These are phyloP conservation scores for Asparagopsis taxiformis DNA, from an alignment of 31 red algal genomes.

Conservation along the genomic window DNA sequence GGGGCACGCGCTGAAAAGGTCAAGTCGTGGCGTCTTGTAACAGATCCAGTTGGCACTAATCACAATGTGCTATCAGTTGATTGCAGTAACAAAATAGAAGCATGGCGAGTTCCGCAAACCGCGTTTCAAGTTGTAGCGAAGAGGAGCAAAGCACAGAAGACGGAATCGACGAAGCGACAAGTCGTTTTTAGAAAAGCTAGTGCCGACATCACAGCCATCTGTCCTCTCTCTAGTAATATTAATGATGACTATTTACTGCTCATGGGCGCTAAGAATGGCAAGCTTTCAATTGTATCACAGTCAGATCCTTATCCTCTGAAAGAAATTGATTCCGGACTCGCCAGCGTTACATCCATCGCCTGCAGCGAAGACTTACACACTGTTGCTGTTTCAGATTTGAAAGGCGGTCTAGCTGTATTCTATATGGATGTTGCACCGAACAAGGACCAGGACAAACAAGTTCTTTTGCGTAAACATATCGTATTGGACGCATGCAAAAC, in stretches of 20 bases:
- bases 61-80: not conserved
- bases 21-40: not conserved
- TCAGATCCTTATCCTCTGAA: not conserved
- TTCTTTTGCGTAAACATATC: not conserved
- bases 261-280: not conserved
- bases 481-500: not conserved
- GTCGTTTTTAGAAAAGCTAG: too few species aligned
- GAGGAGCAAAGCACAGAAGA: not conserved
- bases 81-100: not conserved
- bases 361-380: not conserved
- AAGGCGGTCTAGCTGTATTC: not conserved
- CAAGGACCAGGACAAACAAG: not conserved
- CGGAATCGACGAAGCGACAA: too few species aligned
- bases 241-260: not conserved
- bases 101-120: not conserved
- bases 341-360: not conserved
- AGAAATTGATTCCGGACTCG: not conserved
- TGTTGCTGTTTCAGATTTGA: conserved; percentile 8
- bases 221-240: not conserved
- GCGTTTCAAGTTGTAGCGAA: not conserved
- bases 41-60: not conserved
- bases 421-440: not conserved
- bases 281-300: not conserved
- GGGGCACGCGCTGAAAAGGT: not conserved
- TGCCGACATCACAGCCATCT: not conserved